These are phyloP conservation scores for Curvularia sp. DNA, from an alignment of 2,329 filamentous ascomycete genomes.

Conservation along the genomic window DNA sequence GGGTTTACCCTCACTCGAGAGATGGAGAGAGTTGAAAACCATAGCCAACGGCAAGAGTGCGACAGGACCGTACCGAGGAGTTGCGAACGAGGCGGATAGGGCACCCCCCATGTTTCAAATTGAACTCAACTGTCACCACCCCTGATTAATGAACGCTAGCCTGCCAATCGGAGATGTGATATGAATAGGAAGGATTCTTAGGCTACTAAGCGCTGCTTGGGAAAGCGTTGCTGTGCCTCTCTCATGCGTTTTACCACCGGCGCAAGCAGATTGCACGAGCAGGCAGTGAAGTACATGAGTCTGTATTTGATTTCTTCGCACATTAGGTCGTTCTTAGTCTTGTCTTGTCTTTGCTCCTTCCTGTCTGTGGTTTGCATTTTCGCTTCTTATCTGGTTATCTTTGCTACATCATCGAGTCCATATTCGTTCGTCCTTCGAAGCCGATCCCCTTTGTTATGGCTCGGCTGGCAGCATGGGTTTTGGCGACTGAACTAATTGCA, in stretches of 20 bases:
- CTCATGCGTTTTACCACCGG: neutral
- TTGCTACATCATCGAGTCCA: neutral
- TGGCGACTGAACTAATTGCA: neutral
- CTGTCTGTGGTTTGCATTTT: neutral
- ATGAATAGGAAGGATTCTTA: neutral
- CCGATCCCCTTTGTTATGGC: neutral
- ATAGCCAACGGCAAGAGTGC: neutral
- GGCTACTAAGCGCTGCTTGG: neutral
- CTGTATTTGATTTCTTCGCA: neutral
- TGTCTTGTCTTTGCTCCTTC: neutral
- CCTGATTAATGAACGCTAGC: neutral
- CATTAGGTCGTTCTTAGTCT: no score
- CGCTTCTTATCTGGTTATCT: neutral
- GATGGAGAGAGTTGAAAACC: neutral
- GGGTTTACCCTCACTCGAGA: neutral
- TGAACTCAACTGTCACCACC: neutral
- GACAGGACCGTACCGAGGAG: neutral
- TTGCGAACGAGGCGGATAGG: neutral
- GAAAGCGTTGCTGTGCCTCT: neutral
- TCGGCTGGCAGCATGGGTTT: neutral
- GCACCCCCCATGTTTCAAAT: neutral
- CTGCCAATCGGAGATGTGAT: neutral
- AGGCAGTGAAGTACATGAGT: neutral
- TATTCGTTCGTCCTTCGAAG: neutral
- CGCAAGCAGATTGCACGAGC: neutral